phyloP scores from a whole-genome alignment of 2,329 filamentous ascomycete genomes.

The Botrytis paeoniae region DNA sequence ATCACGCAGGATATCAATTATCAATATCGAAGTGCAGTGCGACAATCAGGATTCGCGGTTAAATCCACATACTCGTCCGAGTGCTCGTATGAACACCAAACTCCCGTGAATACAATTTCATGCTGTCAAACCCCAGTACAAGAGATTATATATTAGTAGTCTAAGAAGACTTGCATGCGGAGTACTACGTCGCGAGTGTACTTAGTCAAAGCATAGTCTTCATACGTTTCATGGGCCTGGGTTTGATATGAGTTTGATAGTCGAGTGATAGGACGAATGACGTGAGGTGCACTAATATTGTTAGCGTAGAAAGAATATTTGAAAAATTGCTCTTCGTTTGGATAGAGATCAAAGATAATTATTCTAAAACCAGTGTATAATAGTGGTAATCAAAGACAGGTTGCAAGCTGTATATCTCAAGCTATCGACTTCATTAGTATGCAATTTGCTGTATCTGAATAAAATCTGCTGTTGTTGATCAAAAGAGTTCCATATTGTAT shows the following conservation, averaged over 20 bases:
- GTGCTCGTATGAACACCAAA: not conserved
- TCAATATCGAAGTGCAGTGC: not conserved
- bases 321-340: not conserved
- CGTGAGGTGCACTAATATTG: not conserved
- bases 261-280: not conserved
- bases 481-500: not conserved
- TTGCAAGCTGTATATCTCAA: not conserved
- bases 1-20: too few species aligned
- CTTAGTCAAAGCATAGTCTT: not conserved
- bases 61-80: not conserved
- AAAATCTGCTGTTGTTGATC: not conserved
- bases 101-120: not conserved
- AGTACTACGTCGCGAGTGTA: not conserved
- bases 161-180: not conserved
- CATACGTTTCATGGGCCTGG: too few species aligned
- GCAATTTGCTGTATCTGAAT: not conserved
- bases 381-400: not conserved
- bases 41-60: not conserved
- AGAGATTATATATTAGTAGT: not conserved
- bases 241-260: not conserved
- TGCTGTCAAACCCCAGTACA: not conserved
- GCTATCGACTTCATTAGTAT: not conserved
- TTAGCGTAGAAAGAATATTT: not conserved
- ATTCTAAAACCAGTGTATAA: not conserved
- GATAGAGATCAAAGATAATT: not conserved